A percentile compares a stretch with the other conserved stretches of the same genome.
Conservation (phyloP, 306 rosid species). For the Mimosa bimucronata region DNA sequence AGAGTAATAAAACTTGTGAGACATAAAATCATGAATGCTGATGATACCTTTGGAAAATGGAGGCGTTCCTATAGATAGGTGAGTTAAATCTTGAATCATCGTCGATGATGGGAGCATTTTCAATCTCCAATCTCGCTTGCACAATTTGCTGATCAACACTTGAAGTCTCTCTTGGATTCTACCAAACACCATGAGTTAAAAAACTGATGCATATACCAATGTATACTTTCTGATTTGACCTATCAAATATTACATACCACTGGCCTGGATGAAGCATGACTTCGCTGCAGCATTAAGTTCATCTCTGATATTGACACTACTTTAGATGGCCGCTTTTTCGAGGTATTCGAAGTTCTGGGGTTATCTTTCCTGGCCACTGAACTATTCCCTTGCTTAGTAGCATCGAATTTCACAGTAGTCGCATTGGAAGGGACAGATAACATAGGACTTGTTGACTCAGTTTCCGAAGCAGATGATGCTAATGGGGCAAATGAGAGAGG, state of each 20-base stretch:
- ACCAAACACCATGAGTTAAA: constrained; percentile 33
- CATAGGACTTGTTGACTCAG: constrained; percentile 37
- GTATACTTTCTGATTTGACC: neutral
- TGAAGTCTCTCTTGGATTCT: constrained; percentile 63
- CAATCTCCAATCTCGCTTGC: constrained; percentile 64
- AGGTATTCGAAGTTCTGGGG: constrained; percentile 36
- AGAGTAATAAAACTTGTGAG: constrained; percentile 4
- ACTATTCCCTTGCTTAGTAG: constrained; percentile 5
- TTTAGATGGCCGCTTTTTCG: constrained; percentile 46
- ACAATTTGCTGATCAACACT: constrained; percentile 60
- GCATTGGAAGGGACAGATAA: constrained; percentile 33
- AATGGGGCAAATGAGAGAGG: no score
- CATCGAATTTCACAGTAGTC: constrained; percentile 37
- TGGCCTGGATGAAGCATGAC: constrained; percentile 46
- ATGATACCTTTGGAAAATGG: constrained; percentile 76
- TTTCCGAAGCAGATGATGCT: constrained; percentile 37
- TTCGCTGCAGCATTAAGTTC: constrained; percentile 58
- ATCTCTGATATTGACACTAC: constrained; percentile 73
- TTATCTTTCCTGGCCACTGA: constrained; percentile 22
- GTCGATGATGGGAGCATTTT: constrained; percentile 64
- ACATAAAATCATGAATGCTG: constrained; percentile 24
- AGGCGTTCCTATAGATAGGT: constrained; percentile 72
- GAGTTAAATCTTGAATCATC: constrained; percentile 65
- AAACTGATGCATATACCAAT: constrained; percentile 17
- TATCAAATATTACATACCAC: constrained; percentile 48